phyloP scores from a whole-genome alignment of 768 basidiomycete genomes.

The Boletus rex-veris region DNA sequence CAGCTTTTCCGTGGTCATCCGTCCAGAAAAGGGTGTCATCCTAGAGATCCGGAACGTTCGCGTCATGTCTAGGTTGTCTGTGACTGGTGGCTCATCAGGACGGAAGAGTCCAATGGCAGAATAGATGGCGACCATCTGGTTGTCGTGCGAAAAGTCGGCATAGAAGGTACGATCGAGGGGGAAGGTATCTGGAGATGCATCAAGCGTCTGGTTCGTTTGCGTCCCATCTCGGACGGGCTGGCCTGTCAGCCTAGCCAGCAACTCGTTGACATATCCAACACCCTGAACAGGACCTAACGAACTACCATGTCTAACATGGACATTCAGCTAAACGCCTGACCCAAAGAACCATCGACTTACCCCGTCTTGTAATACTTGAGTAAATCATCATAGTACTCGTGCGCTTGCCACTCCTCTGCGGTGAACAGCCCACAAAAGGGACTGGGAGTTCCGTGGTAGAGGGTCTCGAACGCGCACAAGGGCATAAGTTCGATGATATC shows the following conservation, averaged over 20 bases:
- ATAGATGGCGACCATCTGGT: conserved; percentile 78
- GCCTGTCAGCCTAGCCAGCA: conserved; percentile 75
- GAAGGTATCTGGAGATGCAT: conserved; percentile 62
- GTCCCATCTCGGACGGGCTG: conserved; percentile 64
- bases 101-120: conserved; percentile 55
- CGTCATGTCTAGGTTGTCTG: conserved; percentile 16
- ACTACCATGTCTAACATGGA: conserved; percentile 56
- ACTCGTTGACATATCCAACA: conserved; percentile 85
- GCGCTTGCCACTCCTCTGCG: conserved; percentile 55
- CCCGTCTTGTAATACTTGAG: conserved; percentile 79
- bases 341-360: conserved; percentile 33
- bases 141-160: conserved; percentile 85
- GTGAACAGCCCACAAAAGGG: conserved; percentile 76
- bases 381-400: conserved; percentile 70
- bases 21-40: conserved; percentile 71
- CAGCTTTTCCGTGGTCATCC: conserved; percentile 74
- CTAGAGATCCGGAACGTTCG: conserved; percentile 53
- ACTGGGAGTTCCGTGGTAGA: conserved; percentile 47
- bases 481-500: conserved; percentile 64
- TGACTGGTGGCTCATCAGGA: conserved; percentile 25
- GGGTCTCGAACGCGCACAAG: conserved; percentile 80
- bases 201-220: conserved; percentile 77
- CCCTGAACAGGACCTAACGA: conserved; percentile 72
- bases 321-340: neutral
- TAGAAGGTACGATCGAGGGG: conserved; percentile 66